Base-by-base conservation (phyloP, 345 rosid genomes). In the Lepidium didymum region DNA sequence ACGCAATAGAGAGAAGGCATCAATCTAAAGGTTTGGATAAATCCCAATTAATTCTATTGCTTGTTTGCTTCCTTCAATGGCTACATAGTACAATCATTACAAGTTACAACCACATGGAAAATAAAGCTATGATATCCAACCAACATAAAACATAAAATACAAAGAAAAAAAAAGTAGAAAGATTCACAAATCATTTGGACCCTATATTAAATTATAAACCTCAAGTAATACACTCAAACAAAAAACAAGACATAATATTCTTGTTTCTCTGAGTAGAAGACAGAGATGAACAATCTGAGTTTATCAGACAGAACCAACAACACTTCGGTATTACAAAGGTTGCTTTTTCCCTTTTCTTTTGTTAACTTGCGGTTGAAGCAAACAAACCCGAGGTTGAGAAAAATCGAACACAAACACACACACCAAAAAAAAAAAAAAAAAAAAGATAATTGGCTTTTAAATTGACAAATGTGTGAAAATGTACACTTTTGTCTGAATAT, bases 401-500 rank as follows among this genome's bases (percentile, higher is more conserved):
- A 73, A 58, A 65, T 73, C 45, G 67, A 67, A 67, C 73, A 59
- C 63, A 74, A 56, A 67, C 64, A 60, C 12, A 74, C 53, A 74
- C 45, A 66, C 35, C 38, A 10, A 56, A 56, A 29, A 50, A n/a
- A n/a, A n/a, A n/a, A n/a, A 52, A 10, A 34, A 12, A 2, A 19
- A 36, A 1, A 67, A 60, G 66, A 65, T 51, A 74, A 62, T 68
- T 68, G 51, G 78, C 44, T 34, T 67, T 60, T 67, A 13, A 45
- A 46, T 68, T 46, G 78, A 75, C 78, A 75, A 75, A 75, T 47
- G 74, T 74, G 78, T 75, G 74, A 46, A 63, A 75, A 68, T 75
- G 38, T 62, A 75, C 78, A 75, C 74, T 68, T 68, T 62, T 68
- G 74, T 68, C 78, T 29, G 58, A 55, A 75, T 62, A 46, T 54